These are phyloP conservation scores for Ampelomyces quisqualis DNA, from an alignment of 2,329 filamentous ascomycete genomes.

Conservation along the genomic window DNA sequence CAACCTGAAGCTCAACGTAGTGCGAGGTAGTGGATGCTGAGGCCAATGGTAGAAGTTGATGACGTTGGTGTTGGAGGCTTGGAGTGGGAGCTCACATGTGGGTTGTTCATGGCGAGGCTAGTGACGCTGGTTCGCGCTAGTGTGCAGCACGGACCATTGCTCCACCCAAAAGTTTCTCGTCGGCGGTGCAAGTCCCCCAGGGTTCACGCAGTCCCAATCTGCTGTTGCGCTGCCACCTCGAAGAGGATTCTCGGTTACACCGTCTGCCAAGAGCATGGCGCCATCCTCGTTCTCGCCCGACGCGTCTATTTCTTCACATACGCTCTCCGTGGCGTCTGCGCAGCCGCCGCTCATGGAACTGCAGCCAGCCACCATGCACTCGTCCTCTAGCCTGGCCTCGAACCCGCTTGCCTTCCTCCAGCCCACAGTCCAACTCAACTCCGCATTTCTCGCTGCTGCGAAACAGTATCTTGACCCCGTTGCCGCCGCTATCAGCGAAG, in stretches of 20 bases:
- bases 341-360: slow-evolving; percentile 41
- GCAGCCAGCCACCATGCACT: slow-evolving; percentile 39
- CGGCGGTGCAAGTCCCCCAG: background rate
- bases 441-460: slow-evolving; percentile 70
- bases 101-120: background rate
- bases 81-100: background rate
- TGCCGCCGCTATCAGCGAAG: slow-evolving; percentile 69
- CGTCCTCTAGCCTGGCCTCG: slow-evolving; percentile 60
- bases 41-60: background rate
- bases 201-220: background rate
- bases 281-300: slow-evolving; percentile 40
- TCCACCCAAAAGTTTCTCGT: slow-evolving; percentile 13
- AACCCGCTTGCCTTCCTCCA: slow-evolving; percentile 76
- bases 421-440: slow-evolving; percentile 66
- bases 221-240: background rate
- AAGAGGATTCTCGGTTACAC: background rate
- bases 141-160: too few relatives aligned
- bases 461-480: slow-evolving; percentile 79
- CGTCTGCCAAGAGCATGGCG: slow-evolving; percentile 31
- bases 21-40: too few relatives aligned
- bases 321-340: slow-evolving; percentile 41
- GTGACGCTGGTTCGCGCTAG: background rate
- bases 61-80: background rate
- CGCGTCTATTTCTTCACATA: slow-evolving; percentile 45
- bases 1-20: background rate